Evolutionary conservation across 805 yeast species (phyloP).

Genomic region (Myxozyma nipponensis): DNA sequence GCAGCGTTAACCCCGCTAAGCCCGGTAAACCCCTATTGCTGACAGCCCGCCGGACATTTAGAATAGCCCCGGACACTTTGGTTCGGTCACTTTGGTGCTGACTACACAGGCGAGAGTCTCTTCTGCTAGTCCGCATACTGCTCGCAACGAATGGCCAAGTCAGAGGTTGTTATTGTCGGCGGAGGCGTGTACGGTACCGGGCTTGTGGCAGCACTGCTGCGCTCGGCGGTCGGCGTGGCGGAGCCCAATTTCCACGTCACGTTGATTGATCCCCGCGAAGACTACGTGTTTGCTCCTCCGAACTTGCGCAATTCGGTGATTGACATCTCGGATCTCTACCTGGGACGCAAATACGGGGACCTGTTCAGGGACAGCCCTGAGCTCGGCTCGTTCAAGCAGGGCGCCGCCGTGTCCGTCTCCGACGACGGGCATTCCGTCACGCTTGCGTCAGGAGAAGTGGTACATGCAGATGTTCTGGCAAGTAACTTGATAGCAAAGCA

Average conservation of each 20-base stretch:
- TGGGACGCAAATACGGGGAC: constrained; percentile 12
- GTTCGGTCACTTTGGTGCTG: too few relatives aligned
- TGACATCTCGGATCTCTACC: constrained; percentile 11
- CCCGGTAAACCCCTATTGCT: too few relatives aligned
- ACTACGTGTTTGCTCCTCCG: constrained; percentile 13
- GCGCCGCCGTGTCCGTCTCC: constrained; percentile 6
- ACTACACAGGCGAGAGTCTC: too few relatives aligned
- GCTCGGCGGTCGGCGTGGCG: not conserved
- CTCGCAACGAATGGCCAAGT: constrained; percentile 4
- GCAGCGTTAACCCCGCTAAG: too few relatives aligned
- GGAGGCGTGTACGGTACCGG: constrained; percentile 20
- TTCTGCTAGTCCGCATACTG: too few relatives aligned
- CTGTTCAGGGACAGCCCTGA: constrained; percentile 14
- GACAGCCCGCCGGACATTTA: too few relatives aligned
- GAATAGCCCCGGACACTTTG: too few relatives aligned
- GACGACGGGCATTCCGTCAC: constrained; percentile 8
- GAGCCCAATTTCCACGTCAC: constrained; percentile 4
- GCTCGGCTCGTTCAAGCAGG: constrained; percentile 10
- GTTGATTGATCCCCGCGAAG: constrained; percentile 14
- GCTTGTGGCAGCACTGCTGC: not conserved
- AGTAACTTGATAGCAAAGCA: too few relatives aligned
- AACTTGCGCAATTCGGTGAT: constrained; percentile 14
- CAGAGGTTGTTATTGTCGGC: constrained; percentile 18
- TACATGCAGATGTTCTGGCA: constrained; percentile 16
- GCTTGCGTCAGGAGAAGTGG: constrained; percentile 6